phyloP scores from a whole-genome alignment of 2,329 filamentous ascomycete genomes.

The Fusarium agapanthi region DNA sequence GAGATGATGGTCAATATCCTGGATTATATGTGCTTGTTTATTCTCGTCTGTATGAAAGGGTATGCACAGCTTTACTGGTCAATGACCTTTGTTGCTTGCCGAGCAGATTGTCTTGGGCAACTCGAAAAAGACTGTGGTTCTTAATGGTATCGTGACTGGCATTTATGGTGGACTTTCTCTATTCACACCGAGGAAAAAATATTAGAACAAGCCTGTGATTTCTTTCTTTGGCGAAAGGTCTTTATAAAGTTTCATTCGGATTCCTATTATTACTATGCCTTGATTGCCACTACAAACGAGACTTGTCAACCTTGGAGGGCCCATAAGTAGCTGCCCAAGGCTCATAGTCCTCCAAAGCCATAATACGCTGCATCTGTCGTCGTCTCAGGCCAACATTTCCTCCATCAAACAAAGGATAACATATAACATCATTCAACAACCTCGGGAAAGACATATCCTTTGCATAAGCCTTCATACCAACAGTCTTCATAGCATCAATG shows the following conservation, averaged over 20 bases:
- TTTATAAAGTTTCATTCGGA: background rate
- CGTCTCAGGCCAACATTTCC: slow-evolving; percentile 1
- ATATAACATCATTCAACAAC: background rate
- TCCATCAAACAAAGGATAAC: slow-evolving; percentile 7
- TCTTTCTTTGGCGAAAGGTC: background rate
- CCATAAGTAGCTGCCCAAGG: background rate
- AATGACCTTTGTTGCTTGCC: background rate
- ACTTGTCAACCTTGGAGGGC: background rate
- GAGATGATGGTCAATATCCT: background rate
- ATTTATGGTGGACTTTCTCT: background rate
- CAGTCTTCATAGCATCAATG: background rate
- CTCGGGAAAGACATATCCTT: background rate
- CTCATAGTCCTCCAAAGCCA: background rate
- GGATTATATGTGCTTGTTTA: background rate
- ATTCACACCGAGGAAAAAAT: background rate
- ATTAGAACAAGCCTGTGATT: too few relatives aligned
- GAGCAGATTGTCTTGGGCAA: background rate
- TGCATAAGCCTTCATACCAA: background rate
- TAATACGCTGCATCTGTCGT: background rate
- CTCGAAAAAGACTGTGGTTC: background rate
- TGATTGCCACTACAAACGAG: background rate
- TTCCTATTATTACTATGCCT: background rate
- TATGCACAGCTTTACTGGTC: background rate
- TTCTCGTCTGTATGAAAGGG: background rate
- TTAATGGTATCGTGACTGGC: background rate